phyloP scores from a whole-genome alignment of 169 alveolate genomes.

The Plasmodium gonderi region DNA sequence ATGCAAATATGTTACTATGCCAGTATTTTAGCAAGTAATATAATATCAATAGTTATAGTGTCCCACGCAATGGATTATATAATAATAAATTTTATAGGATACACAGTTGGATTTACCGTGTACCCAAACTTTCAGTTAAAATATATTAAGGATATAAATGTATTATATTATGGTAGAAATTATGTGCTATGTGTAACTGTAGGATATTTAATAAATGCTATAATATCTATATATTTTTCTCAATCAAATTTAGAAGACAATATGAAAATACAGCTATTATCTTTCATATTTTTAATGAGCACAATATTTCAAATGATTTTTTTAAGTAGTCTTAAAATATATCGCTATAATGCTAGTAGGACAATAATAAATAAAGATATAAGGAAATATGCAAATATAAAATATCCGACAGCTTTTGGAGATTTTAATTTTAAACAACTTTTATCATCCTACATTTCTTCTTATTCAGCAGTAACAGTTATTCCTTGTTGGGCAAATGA shows the following conservation, averaged over 20 bases:
- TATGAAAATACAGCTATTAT: slow-evolving; percentile 78
- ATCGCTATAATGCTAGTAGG: slow-evolving; percentile 19
- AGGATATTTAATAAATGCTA: slow-evolving; percentile 82
- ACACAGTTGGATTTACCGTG: slow-evolving; percentile 78
- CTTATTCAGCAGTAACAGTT: slow-evolving; percentile 79
- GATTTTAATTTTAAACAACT: slow-evolving; percentile 66
- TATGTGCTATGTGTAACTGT: slow-evolving; percentile 78
- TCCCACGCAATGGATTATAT: slow-evolving; percentile 82
- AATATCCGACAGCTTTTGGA: slow-evolving; percentile 77
- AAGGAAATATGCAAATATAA: slow-evolving; percentile 12
- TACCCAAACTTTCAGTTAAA: slow-evolving; percentile 66
- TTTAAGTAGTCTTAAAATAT: slow-evolving; percentile 53
- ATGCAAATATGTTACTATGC: slow-evolving; percentile 78
- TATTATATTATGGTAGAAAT: slow-evolving; percentile 36
- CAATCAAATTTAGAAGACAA: slow-evolving; percentile 82
- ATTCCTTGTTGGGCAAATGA: slow-evolving; percentile 88
- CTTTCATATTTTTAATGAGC: slow-evolving; percentile 80
- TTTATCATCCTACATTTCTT: slow-evolving; percentile 78
- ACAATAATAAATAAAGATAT: background rate
- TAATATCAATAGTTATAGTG: slow-evolving; percentile 78
- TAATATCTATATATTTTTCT: slow-evolving; percentile 77
- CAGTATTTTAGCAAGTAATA: slow-evolving; percentile 79
- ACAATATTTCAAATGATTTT: slow-evolving; percentile 76
- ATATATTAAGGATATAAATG: slow-evolving; percentile 8
- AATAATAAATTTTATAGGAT: slow-evolving; percentile 77